Conservation (phyloP, 2,329 filamentous ascomycete species). For the Fonsecaea multimorphosa region DNA sequence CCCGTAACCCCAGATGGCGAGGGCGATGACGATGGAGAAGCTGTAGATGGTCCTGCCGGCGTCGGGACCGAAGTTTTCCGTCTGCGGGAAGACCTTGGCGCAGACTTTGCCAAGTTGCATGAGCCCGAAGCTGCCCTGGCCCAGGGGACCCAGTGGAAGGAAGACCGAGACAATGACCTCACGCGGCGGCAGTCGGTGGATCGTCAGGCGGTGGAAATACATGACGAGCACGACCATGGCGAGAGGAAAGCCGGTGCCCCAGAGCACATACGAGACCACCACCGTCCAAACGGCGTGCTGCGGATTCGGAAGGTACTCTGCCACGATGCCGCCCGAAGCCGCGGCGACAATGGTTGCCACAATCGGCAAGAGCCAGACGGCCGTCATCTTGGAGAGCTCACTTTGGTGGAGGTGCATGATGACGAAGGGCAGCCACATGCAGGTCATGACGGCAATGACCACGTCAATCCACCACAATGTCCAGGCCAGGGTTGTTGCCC, state of each 20-base stretch:
- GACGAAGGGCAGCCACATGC: slow-evolving; percentile 59
- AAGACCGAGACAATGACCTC: slow-evolving; percentile 73
- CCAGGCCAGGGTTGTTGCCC: slow-evolving; percentile 57
- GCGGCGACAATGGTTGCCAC: slow-evolving; percentile 70
- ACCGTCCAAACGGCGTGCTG: slow-evolving; percentile 66
- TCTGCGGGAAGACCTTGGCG: slow-evolving; percentile 44
- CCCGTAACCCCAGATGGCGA: slow-evolving; percentile 49
- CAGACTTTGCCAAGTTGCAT: slow-evolving; percentile 59
- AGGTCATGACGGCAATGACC: slow-evolving; percentile 51
- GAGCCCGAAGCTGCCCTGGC: slow-evolving; percentile 68
- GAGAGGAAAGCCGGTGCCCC: slow-evolving; percentile 68
- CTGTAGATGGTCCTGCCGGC: slow-evolving; percentile 40
- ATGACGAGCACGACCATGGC: slow-evolving; percentile 68
- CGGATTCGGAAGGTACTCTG: slow-evolving; percentile 61
- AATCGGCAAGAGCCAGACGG: slow-evolving; percentile 69
- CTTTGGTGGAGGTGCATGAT: slow-evolving; percentile 38
- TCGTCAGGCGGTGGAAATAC: slow-evolving; percentile 71
- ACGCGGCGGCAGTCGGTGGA: slow-evolving; percentile 69
- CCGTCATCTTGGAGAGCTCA: slow-evolving; percentile 65
- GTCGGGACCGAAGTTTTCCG: slow-evolving; percentile 34
- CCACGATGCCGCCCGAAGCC: slow-evolving; percentile 68
- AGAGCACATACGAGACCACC: slow-evolving; percentile 70
- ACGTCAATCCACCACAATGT: slow-evolving; percentile 59
- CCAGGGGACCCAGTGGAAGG: slow-evolving; percentile 69
- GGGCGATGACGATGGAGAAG: slow-evolving; percentile 44